Evolutionary conservation across 2,329 filamentous ascomycete genomes (phyloP).

Genomic region (Zasmidium angulare): DNA sequence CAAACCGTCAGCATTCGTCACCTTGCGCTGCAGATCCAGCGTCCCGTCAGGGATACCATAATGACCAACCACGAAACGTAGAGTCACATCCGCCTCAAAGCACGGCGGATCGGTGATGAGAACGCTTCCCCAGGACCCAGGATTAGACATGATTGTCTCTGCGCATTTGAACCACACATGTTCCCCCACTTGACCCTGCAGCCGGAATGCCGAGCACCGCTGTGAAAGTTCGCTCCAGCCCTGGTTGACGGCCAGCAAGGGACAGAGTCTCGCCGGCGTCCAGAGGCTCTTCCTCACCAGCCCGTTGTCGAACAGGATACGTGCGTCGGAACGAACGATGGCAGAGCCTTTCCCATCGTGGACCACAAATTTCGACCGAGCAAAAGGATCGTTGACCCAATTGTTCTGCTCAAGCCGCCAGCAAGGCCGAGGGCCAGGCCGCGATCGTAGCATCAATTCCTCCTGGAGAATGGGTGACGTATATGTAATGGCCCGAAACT

Average conservation of each 20-base stretch:
- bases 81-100: not conserved
- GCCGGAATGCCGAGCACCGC: not conserved
- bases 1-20: not conserved
- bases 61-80: not conserved
- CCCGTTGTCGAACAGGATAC: not conserved
- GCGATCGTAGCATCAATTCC: not conserved
- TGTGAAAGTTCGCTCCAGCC: not conserved
- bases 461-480: not conserved
- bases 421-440: not conserved
- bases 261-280: not conserved
- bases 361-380: not conserved
- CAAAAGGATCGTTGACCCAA: no score
- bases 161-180: not conserved
- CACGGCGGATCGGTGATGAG: conserved; percentile 5
- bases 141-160: not conserved
- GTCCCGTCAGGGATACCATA: not conserved
- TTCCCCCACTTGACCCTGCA: not conserved
- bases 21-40: not conserved
- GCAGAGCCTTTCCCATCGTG: not conserved
- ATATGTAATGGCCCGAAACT: not conserved
- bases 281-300: not conserved
- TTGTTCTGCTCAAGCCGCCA: not conserved
- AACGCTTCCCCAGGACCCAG: not conserved
- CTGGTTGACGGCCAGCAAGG: not conserved
- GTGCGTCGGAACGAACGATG: not conserved